These are phyloP conservation scores for Dissophora globulifera DNA, from an alignment of 192 early-diverging fungal genomes.

Conservation along the genomic window DNA sequence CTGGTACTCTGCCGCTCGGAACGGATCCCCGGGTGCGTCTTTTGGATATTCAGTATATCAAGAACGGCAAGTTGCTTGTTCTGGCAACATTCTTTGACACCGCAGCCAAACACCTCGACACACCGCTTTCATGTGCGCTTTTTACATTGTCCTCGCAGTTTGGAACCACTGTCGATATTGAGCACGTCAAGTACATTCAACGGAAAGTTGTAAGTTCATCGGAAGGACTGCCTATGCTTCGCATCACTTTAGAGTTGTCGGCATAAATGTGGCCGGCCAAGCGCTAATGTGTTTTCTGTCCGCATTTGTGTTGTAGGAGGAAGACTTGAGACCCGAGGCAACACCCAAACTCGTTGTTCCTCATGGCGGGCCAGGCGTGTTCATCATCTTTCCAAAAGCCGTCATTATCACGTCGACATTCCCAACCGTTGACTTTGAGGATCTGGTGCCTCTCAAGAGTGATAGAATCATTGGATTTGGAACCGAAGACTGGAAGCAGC, in stretches of 20 bases:
- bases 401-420: constrained; percentile 39
- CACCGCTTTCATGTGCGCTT: constrained; percentile 33
- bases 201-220: constrained; percentile 36
- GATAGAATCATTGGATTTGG: constrained; percentile 47
- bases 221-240: too few relatives aligned
- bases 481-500: constrained; percentile 47
- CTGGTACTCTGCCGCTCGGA: constrained; percentile 18
- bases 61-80: constrained; percentile 35
- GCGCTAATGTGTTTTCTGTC: too few relatives aligned
- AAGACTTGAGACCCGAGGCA: constrained; percentile 40
- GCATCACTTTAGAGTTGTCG: too few relatives aligned
- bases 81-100: constrained; percentile 36
- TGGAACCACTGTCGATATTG: constrained; percentile 25
- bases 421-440: constrained; percentile 26
- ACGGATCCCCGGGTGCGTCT: constrained; percentile 29
- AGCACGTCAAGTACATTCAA: constrained; percentile 38
- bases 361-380: constrained; percentile 47
- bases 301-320: too few relatives aligned
- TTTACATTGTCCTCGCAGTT: constrained; percentile 31
- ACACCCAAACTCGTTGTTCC: constrained; percentile 39
- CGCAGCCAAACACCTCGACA: background rate
- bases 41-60: constrained; percentile 39
- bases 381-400: constrained; percentile 29
- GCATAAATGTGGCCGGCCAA: too few relatives aligned
- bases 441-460: constrained; percentile 36